Conservation (phyloP, 2,329 filamentous ascomycete genomes). For the Capronia americana region DNA sequence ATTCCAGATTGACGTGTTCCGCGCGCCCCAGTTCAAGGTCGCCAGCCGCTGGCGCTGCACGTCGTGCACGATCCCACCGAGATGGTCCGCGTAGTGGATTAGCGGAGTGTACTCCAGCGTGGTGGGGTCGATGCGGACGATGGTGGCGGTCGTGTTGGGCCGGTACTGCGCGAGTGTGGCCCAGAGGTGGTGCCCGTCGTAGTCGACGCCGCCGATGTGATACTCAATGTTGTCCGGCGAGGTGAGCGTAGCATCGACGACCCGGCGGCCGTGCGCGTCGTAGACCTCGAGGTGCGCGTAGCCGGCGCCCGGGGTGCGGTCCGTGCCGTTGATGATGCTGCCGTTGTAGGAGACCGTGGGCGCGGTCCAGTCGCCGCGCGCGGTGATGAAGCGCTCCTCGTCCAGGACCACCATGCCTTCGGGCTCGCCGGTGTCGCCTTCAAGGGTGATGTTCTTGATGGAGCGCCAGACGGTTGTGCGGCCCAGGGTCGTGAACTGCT, state of each 20-base stretch:
- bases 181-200: conserved; percentile 57
- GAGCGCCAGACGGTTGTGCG: conserved; percentile 54
- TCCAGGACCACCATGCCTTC: conserved; percentile 57
- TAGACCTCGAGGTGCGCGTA: conserved; percentile 57
- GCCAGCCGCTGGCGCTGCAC: conserved; percentile 46
- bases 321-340: conserved; percentile 69
- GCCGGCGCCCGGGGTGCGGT: conserved; percentile 55
- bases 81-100: conserved; percentile 51
- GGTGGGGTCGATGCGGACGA: conserved; percentile 50
- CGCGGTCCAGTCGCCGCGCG: conserved; percentile 53
- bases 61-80: conserved; percentile 57
- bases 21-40: conserved; percentile 57
- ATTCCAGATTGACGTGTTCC: conserved; percentile 50
- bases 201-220: conserved; percentile 59
- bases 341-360: conserved; percentile 51
- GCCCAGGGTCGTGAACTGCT: conserved; percentile 53
- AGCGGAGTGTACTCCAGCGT: conserved; percentile 48
- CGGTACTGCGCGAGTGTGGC: conserved; percentile 56
- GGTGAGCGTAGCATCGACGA: conserved; percentile 56
- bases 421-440: conserved; percentile 57
- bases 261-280: conserved; percentile 49
- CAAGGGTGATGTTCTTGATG: conserved; percentile 51
- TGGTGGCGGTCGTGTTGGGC: conserved; percentile 55
- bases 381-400: conserved; percentile 54
- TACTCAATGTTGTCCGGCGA: conserved; percentile 50